Evolutionary conservation across 768 basidiomycete species (phyloP).

Genomic region (Dacryopinax spathularia): DNA sequence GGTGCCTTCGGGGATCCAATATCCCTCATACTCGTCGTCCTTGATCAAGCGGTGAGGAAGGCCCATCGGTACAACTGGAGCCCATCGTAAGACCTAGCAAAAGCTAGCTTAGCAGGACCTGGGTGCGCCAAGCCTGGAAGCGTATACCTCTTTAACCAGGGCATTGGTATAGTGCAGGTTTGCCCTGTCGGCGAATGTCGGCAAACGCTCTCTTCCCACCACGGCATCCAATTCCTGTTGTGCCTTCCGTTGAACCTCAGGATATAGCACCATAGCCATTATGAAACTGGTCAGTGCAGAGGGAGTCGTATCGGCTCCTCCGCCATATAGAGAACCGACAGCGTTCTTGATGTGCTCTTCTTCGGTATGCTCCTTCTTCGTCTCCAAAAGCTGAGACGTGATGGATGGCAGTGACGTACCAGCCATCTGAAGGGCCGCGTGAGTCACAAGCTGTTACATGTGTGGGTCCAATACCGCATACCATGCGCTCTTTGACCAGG

Average conservation of each 20-base stretch:
- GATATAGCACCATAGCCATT: neutral
- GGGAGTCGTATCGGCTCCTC: neutral
- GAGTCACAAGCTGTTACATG: neutral
- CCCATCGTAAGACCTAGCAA: neutral
- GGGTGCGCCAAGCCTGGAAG: neutral
- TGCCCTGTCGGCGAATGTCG: neutral
- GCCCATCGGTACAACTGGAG: slow-evolving; percentile 17
- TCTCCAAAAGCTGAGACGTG: slow-evolving; percentile 13
- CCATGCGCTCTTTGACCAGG: slow-evolving; percentile 32
- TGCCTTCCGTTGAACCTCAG: neutral
- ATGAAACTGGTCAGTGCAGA: neutral
- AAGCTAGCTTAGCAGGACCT: neutral
- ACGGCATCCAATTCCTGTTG: neutral
- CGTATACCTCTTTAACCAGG: neutral
- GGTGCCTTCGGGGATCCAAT: slow-evolving; percentile 32
- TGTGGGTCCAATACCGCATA: no score
- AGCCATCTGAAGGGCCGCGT: neutral
- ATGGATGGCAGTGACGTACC: neutral
- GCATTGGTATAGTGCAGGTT: neutral
- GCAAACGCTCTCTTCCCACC: neutral
- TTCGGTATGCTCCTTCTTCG: slow-evolving; percentile 10
- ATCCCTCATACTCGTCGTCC: slow-evolving; percentile 6
- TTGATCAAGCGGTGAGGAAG: slow-evolving; percentile 5
- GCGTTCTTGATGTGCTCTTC: neutral
- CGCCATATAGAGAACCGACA: neutral